phyloP scores from a whole-genome alignment of 768 basidiomycete species.

The Trametes meyenii region DNA sequence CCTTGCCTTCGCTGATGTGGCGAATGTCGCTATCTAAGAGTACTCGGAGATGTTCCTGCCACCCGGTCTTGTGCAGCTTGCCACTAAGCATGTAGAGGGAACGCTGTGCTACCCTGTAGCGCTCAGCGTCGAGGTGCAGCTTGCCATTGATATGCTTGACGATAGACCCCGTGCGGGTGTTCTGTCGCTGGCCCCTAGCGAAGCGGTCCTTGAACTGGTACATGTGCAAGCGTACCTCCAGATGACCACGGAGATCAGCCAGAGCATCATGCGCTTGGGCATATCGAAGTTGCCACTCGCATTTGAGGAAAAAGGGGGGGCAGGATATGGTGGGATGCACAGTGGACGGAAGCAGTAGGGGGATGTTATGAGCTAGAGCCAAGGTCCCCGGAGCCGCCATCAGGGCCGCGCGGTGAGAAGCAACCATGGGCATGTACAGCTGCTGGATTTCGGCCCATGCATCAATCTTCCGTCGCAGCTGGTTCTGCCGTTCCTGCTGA shows the following conservation, averaged over 20 bases:
- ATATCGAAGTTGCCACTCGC: conserved; percentile 3
- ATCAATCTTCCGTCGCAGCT: neutral
- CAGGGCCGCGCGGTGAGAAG: neutral
- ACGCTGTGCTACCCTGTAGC: conserved; percentile 7
- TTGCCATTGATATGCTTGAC: neutral
- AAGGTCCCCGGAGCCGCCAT: neutral
- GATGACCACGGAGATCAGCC: conserved; percentile 4
- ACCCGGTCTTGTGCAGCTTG: neutral
- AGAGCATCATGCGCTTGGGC: conserved; percentile 10
- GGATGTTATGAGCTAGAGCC: neutral
- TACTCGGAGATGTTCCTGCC: conserved; percentile 1
- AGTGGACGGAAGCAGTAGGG: conserved; percentile 12
- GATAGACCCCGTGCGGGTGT: conserved; percentile 6
- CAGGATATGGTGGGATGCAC: neutral
- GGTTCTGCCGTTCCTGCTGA: neutral
- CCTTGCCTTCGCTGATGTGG: neutral
- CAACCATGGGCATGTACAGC: neutral
- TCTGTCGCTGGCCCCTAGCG: neutral
- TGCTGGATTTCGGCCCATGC: neutral
- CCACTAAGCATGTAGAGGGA: neutral
- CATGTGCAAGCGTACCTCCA: neutral
- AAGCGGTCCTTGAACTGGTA: conserved; percentile 5
- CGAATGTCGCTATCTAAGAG: conserved; percentile 13
- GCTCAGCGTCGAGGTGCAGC: neutral
- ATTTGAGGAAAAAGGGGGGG: neutral